A percentile compares a stretch with the other conserved stretches of the same genome.
Evolutionary conservation across 1,284 basidiomycete species (phyloP).

Genomic region (Cutaneotrichosporon dermatis): DNA sequence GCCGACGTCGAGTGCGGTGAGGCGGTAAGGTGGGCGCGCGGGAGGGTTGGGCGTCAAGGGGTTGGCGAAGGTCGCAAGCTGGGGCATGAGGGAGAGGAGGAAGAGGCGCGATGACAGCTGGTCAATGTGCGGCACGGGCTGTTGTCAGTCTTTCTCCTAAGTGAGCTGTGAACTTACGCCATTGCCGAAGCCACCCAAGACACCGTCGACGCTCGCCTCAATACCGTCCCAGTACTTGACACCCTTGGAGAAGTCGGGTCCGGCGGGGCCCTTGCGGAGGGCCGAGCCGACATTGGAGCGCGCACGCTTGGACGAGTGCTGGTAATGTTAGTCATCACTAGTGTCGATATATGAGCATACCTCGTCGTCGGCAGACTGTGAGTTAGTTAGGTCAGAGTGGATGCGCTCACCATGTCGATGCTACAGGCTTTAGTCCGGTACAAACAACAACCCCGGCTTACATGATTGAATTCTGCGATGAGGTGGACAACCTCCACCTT

Average conservation of each 20-base stretch:
- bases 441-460: too few relatives aligned
- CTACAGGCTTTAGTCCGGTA: too few relatives aligned
- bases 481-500: too few relatives aligned
- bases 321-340: background rate
- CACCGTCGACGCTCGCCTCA: constrained; percentile 50
- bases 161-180: constrained; percentile 33
- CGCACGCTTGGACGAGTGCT: constrained; percentile 19
- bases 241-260: constrained; percentile 49
- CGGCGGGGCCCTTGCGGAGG: constrained; percentile 25
- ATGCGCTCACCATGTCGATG: background rate
- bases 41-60: constrained; percentile 51
- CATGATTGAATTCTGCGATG: too few relatives aligned
- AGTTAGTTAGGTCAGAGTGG: background rate
- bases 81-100: constrained; percentile 70
- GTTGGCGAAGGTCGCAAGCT: constrained; percentile 69
- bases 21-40: constrained; percentile 48
- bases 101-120: constrained; percentile 81
- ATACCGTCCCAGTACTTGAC: constrained; percentile 52
- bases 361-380: background rate
- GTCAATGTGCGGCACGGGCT: constrained; percentile 84
- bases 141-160: background rate
- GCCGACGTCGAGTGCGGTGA: constrained; percentile 77
- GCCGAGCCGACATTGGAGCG: constrained; percentile 34
- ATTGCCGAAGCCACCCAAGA: constrained; percentile 51
- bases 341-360: background rate